A percentile compares a stretch with the other conserved stretches of the same genome.
Conservation (phyloP, 257 asterid genomes). For the Solanum neorickii region DNA sequence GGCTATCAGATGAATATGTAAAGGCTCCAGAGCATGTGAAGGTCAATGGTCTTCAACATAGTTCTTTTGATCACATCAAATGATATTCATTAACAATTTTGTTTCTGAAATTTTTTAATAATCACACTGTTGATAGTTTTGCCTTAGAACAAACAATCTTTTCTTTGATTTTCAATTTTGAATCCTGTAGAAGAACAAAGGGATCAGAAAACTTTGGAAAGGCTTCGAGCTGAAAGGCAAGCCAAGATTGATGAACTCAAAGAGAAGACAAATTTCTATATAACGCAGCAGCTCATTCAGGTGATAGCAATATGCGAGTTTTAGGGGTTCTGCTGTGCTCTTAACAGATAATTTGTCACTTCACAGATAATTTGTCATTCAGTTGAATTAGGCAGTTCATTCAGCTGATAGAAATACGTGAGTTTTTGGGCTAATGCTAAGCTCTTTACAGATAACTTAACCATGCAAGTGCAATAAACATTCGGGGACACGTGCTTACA, state of each 20-base stretch:
- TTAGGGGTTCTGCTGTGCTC: not conserved
- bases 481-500: not conserved
- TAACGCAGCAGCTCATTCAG: constrained; percentile 86
- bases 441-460: not conserved
- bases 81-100: not conserved
- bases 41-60: not conserved
- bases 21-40: not conserved
- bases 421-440: not conserved
- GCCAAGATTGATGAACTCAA: constrained; percentile 83
- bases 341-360: not conserved
- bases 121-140: not conserved
- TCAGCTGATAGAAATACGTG: not conserved
- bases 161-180: not conserved
- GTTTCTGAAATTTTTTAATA: not conserved
- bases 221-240: constrained; percentile 74
- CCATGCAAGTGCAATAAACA: not conserved
- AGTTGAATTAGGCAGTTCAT: constrained; percentile 16
- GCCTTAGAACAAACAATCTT: not conserved
- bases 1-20: not conserved
- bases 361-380: not conserved
- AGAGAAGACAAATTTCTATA: constrained; percentile 82
- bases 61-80: not conserved
- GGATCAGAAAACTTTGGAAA: constrained; percentile 69
- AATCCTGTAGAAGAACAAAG: constrained; percentile 48
- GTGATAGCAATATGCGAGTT: constrained; percentile 15